phyloP scores from a whole-genome alignment of 2,329 filamentous ascomycete genomes.

The Alternaria sp. region DNA sequence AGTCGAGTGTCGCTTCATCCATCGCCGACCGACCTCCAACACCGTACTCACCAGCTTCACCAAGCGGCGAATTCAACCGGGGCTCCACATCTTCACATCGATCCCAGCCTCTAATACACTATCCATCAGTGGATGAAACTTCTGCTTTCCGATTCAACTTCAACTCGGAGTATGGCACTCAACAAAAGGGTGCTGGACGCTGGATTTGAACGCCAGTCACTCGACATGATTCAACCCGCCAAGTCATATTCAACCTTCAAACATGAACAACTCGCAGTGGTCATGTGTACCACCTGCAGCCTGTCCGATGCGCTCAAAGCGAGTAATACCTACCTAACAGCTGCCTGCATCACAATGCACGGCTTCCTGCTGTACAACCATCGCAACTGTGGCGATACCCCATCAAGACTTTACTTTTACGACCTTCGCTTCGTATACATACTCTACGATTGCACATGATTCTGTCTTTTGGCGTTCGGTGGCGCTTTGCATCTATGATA shows the following conservation, averaged over 20 bases:
- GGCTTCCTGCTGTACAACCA: constrained; percentile 21
- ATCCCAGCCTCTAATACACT: constrained; percentile 46
- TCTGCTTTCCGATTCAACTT: constrained; percentile 51
- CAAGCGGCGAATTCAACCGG: constrained; percentile 40
- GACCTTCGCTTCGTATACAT: constrained; percentile 32
- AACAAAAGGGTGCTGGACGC: constrained; percentile 26
- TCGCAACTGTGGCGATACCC: constrained; percentile 4
- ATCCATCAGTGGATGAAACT: constrained; percentile 51
- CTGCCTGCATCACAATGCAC: constrained; percentile 22
- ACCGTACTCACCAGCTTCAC: constrained; percentile 50
- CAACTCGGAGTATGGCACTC: constrained; percentile 35
- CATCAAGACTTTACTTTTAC: constrained; percentile 30
- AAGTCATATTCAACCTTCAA: constrained; percentile 1
- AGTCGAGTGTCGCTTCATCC: constrained; percentile 48
- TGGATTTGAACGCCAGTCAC: constrained; percentile 29
- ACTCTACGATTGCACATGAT: constrained; percentile 45
- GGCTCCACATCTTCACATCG: constrained; percentile 41
- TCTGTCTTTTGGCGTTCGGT: constrained; percentile 41
- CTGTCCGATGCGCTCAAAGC: constrained; percentile 6
- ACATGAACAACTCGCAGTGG: not conserved
- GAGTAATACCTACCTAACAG: constrained; percentile 20
- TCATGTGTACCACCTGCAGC: constrained; percentile 5
- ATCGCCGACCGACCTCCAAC: constrained; percentile 51
- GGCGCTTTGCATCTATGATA: constrained; percentile 46
- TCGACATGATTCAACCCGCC: not conserved